A percentile compares a stretch with the other conserved stretches of the same genome.
Evolutionary conservation across 2,329 filamentous ascomycete genomes (phyloP).

Genomic region (Trichoderma gracile): DNA sequence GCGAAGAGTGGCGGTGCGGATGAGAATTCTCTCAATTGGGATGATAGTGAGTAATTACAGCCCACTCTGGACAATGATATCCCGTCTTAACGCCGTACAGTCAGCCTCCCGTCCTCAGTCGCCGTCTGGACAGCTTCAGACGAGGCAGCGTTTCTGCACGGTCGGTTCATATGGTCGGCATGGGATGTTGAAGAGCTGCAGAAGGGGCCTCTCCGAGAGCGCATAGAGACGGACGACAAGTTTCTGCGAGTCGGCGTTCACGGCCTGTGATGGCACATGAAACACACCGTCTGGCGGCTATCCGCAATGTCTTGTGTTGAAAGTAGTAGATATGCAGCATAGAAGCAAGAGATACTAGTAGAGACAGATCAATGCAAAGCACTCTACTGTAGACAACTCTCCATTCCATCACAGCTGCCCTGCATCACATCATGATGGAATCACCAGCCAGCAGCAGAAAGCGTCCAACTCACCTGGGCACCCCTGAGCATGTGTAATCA

Average conservation of each 20-base stretch:
- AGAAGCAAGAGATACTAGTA: not conserved
- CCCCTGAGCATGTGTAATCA: not conserved
- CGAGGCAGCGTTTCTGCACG: conserved; percentile 48
- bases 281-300: not conserved
- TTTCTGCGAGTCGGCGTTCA: conserved; percentile 15
- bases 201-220: conserved; percentile 18
- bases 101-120: conserved; percentile 41
- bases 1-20: conserved; percentile 28
- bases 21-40: conserved; percentile 1
- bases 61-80: no score
- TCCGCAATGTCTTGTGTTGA: not conserved
- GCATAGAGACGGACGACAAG: conserved; percentile 20
- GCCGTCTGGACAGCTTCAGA: conserved; percentile 41
- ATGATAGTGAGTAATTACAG: conserved; percentile 10
- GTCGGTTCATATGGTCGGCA: conserved; percentile 48
- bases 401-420: not conserved
- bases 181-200: conserved; percentile 53
- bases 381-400: not conserved
- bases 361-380: not conserved
- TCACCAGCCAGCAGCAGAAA: not conserved
- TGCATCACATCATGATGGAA: not conserved
- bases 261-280: conserved; percentile 7
- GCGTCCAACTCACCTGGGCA: not conserved
- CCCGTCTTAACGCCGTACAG: not conserved
- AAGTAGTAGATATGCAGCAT: not conserved